Evolutionary conservation across 306 rosid genomes (phyloP).

Genomic region (Vigna radiata): DNA sequence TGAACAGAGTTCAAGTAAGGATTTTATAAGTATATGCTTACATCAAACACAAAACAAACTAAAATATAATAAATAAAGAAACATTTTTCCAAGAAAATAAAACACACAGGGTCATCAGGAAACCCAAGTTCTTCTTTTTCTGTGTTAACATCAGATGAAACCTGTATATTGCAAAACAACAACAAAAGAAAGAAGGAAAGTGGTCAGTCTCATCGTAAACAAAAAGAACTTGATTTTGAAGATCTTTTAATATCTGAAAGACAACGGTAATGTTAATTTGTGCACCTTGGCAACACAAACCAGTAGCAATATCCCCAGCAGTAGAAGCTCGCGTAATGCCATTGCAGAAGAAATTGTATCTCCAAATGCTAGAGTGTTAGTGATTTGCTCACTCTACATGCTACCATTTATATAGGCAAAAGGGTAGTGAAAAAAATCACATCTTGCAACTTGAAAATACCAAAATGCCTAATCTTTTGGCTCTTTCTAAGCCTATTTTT

Average conservation of each 20-base stretch:
- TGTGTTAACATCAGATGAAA: slow-evolving; percentile 58
- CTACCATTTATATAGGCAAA: slow-evolving; percentile 40
- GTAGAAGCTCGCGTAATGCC: slow-evolving; percentile 49
- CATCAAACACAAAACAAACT: not conserved
- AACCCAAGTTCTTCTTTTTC: slow-evolving; percentile 35
- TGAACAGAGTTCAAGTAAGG: slow-evolving; percentile 17
- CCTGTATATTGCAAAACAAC: slow-evolving; percentile 36
- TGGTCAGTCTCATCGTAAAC: not conserved
- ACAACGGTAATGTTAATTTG: not conserved
- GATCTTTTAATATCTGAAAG: not conserved
- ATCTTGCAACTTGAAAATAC: slow-evolving; percentile 22
- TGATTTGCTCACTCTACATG: not conserved
- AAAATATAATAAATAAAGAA: not conserved
- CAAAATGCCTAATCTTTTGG: not conserved
- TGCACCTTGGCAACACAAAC: slow-evolving; percentile 46
- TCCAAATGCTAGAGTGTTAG: not conserved
- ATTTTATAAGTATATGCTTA: not conserved
- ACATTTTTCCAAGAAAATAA: not conserved
- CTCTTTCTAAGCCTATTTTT: not conserved
- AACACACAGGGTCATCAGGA: slow-evolving; percentile 21
- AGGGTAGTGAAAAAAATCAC: not conserved
- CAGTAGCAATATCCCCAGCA: slow-evolving; percentile 44
- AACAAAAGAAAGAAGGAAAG: not conserved
- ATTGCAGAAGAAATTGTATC: slow-evolving; percentile 13
- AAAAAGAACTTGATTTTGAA: not conserved